phyloP scores from a whole-genome alignment of 176 grass and related monocot genomes.

The Eleusine coracana region DNA sequence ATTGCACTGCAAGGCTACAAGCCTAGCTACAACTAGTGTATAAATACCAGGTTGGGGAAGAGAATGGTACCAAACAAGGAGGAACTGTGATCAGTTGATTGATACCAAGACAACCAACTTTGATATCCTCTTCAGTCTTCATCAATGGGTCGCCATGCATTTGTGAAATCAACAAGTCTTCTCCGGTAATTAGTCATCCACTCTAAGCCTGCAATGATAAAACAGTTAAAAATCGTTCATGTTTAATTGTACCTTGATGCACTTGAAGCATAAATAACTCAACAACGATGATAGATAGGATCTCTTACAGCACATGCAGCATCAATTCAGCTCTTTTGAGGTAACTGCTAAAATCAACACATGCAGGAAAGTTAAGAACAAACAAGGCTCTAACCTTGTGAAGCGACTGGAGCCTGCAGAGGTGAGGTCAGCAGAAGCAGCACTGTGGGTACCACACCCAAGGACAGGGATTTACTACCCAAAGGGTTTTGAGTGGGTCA shows the following conservation, averaged over 20 bases:
- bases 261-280: not conserved
- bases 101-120: slow-evolving; percentile 10
- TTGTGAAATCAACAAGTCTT: slow-evolving; percentile 40
- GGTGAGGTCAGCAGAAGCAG: slow-evolving; percentile 45
- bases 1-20: slow-evolving; percentile 19
- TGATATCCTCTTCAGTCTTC: not conserved
- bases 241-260: slow-evolving; percentile 13
- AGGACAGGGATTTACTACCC: slow-evolving; percentile 98
- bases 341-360: slow-evolving; percentile 31
- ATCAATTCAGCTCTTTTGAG: slow-evolving; percentile 22
- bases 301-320: slow-evolving; percentile 1
- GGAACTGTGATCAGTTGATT: slow-evolving; percentile 27
- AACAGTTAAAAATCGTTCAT: slow-evolving; percentile 1
- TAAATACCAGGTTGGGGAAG: slow-evolving; percentile 45
- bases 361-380: slow-evolving; percentile 49
- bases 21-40: slow-evolving; percentile 15
- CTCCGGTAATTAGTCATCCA: slow-evolving; percentile 52
- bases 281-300: slow-evolving; percentile 14
- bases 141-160: slow-evolving; percentile 33
- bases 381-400: slow-evolving; percentile 43
- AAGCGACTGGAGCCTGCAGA: slow-evolving; percentile 35
- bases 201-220: slow-evolving; percentile 34
- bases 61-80: slow-evolving; percentile 39
- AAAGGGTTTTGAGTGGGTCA: slow-evolving; percentile 88
- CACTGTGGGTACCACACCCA: slow-evolving; percentile 79